Evolutionary conservation across 768 basidiomycete genomes (phyloP).

Genomic region (Lactarius evosmus): DNA sequence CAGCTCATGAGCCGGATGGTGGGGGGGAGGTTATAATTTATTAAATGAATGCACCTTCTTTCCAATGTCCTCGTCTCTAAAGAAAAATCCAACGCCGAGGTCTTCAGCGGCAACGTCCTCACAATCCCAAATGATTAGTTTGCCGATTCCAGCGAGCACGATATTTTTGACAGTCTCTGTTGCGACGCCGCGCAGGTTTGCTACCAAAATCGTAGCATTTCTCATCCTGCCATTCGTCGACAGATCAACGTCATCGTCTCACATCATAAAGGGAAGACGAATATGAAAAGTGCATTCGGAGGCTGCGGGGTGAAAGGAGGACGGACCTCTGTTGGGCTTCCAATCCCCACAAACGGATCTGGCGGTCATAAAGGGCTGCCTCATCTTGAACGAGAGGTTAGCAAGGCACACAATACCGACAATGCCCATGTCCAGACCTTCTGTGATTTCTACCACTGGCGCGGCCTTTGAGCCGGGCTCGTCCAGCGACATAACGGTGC

Average conservation of each 20-base stretch:
- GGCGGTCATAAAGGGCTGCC: constrained; percentile 91
- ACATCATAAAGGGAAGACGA: neutral
- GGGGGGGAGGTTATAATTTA: neutral
- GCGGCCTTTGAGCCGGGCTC: constrained; percentile 26
- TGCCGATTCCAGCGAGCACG: constrained; percentile 93
- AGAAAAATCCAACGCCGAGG: constrained; percentile 90
- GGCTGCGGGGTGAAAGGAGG: constrained; percentile 10
- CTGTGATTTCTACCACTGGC: constrained; percentile 33
- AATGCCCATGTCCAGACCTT: constrained; percentile 28
- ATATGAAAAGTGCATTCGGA: neutral
- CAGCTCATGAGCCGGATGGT: neutral
- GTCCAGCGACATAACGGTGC: constrained; percentile 18
- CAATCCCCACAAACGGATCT: constrained; percentile 96
- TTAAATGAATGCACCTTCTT: constrained; percentile 57
- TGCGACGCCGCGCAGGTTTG: constrained; percentile 77
- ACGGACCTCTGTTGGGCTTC: constrained; percentile 92
- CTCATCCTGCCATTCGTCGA: constrained; percentile 64
- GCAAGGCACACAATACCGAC: neutral
- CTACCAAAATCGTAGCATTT: constrained; percentile 83
- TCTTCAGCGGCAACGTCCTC: constrained; percentile 78
- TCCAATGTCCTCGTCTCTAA: constrained; percentile 89
- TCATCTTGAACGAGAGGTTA: constrained; percentile 41
- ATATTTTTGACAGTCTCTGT: constrained; percentile 97
- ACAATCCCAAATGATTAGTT: constrained; percentile 78
- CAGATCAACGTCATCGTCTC: neutral